Evolutionary conservation across 164 flowering plant species (phyloP), one percentile per base, ranked within the genome.

Genomic region (Cinnamomum micranthum): DNA sequence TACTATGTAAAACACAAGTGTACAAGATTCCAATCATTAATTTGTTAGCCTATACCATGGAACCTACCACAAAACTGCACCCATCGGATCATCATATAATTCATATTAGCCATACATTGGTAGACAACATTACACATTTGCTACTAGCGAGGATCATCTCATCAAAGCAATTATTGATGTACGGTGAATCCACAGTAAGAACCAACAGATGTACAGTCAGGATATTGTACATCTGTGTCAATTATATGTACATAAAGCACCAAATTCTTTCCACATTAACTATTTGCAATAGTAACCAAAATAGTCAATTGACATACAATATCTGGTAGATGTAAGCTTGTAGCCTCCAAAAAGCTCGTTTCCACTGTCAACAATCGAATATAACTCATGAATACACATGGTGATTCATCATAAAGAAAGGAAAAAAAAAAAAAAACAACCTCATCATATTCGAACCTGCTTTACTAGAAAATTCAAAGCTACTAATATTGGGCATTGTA

Each of bases 391-490:
- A 68, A 25, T 72, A 68, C 11, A 68, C 11, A 68, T 63, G 17
- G n/a, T 17, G n/a, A 55, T 2, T 55, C 60, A 6, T 55, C n/a
- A 55, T 55, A 20, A 55, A 15, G n/a, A 15, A 3, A 55, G 2
- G 0, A 12, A 55, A 5, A n/a, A 63, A n/a, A 4, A 28, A 27
- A 28, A 66, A 66, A 41, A 71, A 2, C 17, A 24, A 47, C 5
- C 1, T 50, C 10, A 65, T 71, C 6, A 65, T 15, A 23, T 74
- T 15, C 71, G n/a, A 79, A 90, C 94, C 91, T 78, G 86, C 70
- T 86, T 82, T 78, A 74, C 80, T 80, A 5, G 98, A 85, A 75
- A 89, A 86, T 2, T 83, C 87, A 76, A 84, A 79, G 71, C 88
- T 88, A 76, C 84, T 82, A 33, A 82, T 50, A 69, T 85, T 78